Conservation (phyloP, 257 asterid species). For the Solanum medicagineum region DNA sequence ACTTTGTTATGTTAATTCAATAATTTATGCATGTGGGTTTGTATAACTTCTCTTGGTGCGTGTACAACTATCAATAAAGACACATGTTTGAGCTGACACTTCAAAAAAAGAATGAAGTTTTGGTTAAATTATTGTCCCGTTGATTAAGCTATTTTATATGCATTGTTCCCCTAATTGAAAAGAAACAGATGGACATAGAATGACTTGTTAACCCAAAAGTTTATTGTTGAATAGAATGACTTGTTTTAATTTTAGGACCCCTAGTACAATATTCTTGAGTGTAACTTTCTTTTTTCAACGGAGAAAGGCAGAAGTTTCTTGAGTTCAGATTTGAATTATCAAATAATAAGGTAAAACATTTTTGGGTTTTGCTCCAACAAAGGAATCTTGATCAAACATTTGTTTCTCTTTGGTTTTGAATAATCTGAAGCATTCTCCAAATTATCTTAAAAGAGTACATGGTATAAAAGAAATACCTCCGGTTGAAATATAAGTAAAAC, state of each 20-base stretch:
- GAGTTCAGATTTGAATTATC: neutral
- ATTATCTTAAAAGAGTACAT: neutral
- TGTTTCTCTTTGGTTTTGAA: neutral
- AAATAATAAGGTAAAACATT: neutral
- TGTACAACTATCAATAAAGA: neutral
- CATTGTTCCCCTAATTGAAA: neutral
- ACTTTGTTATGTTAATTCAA: neutral
- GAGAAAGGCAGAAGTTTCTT: neutral
- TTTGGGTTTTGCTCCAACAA: neutral
- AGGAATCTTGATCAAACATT: neutral
- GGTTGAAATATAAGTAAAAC: neutral
- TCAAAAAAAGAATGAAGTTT: neutral
- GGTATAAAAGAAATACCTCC: neutral
- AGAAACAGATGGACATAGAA: neutral
- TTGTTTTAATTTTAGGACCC: neutral
- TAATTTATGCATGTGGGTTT: neutral
- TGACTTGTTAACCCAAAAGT: neutral
- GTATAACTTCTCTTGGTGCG: neutral
- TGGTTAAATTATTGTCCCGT: neutral
- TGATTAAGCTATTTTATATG: neutral
- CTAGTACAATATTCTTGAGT: too few relatives aligned
- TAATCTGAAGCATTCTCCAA: neutral
- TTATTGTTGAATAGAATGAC: neutral
- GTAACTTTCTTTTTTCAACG: too few relatives aligned
- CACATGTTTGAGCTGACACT: neutral